Percentiles rank a stretch among this genome's conserved stretches.
phyloP scores from a whole-genome alignment of 345 rosid species.

The Lumnitzera littorea region DNA sequence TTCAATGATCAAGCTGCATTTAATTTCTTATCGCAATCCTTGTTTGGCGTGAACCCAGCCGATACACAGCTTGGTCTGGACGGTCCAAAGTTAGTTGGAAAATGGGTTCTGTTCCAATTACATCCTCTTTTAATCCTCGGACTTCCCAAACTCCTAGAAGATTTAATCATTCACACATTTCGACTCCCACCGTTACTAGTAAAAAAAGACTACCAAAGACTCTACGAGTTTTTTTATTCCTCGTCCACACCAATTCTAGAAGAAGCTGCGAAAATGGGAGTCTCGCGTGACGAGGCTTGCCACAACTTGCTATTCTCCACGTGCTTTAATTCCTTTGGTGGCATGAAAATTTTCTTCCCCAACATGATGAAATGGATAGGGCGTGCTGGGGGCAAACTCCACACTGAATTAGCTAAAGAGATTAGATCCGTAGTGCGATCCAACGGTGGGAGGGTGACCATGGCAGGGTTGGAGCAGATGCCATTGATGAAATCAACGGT shows the following conservation, averaged over 20 bases:
- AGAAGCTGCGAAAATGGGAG: constrained; percentile 60
- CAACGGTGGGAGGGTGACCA: constrained; percentile 60
- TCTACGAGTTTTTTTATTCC: constrained; percentile 63
- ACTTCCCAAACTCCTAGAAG: constrained; percentile 49
- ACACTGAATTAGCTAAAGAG: constrained; percentile 58
- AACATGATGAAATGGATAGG: constrained; percentile 62
- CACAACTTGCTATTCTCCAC: constrained; percentile 78
- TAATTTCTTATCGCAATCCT: constrained; percentile 49
- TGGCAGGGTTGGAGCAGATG: constrained; percentile 72
- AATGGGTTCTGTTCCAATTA: constrained; percentile 69
- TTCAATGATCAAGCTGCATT: constrained; percentile 62
- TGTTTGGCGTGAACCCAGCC: constrained; percentile 48
- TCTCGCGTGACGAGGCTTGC: constrained; percentile 74
- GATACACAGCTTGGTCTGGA: constrained; percentile 55
- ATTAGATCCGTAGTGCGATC: constrained; percentile 55
- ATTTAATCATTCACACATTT: constrained; percentile 41
- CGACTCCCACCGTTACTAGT: constrained; percentile 56
- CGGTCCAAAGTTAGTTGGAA: constrained; percentile 47
- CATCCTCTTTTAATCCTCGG: constrained; percentile 52
- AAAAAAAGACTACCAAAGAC: constrained; percentile 59
- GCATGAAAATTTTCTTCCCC: constrained; percentile 63
- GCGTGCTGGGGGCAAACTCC: constrained; percentile 54
- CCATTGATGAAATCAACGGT: constrained; percentile 72
- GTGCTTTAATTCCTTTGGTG: constrained; percentile 88
- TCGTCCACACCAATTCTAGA: constrained; percentile 46